Conservation (phyloP, 1,284 basidiomycete genomes). For the Polyporus tsugae region DNA sequence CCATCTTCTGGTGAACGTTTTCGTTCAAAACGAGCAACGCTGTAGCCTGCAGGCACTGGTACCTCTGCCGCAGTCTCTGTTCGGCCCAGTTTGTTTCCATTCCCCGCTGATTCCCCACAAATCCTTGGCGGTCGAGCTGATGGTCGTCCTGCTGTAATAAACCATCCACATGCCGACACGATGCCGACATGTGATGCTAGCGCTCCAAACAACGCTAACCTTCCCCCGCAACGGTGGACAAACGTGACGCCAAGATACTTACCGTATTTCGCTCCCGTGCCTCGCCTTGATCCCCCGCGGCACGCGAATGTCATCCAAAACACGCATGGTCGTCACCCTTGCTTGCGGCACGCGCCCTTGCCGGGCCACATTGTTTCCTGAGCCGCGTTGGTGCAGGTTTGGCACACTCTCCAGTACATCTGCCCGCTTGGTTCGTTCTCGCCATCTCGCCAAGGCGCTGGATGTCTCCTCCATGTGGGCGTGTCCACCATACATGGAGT, state of each 20-base stretch:
- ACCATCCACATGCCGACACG: neutral
- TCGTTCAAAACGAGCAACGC: neutral
- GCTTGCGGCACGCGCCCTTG: slow-evolving; percentile 5
- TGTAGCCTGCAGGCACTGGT: neutral
- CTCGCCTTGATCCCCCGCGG: neutral
- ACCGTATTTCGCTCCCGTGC: slow-evolving; percentile 1
- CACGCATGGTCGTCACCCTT: slow-evolving; percentile 10
- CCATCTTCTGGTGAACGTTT: slow-evolving; percentile 12
- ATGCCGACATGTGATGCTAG: slow-evolving; percentile 14
- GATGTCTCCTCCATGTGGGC: neutral
- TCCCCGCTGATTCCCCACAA: neutral
- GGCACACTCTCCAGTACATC: slow-evolving; percentile 4
- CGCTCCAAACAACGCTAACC: slow-evolving; percentile 9
- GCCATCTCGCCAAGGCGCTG: neutral
- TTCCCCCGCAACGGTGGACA: neutral
- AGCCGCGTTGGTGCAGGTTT: neutral
- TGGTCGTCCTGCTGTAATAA: slow-evolving; percentile 4
- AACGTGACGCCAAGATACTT: neutral
- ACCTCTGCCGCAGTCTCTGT: neutral
- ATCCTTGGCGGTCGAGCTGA: neutral
- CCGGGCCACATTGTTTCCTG: neutral
- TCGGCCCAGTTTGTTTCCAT: neutral
- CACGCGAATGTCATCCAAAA: neutral
- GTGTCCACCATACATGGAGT: neutral
- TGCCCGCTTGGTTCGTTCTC: neutral